Conservation (phyloP, 1,284 basidiomycete species). For the Sanghuangporus sanghuang region DNA sequence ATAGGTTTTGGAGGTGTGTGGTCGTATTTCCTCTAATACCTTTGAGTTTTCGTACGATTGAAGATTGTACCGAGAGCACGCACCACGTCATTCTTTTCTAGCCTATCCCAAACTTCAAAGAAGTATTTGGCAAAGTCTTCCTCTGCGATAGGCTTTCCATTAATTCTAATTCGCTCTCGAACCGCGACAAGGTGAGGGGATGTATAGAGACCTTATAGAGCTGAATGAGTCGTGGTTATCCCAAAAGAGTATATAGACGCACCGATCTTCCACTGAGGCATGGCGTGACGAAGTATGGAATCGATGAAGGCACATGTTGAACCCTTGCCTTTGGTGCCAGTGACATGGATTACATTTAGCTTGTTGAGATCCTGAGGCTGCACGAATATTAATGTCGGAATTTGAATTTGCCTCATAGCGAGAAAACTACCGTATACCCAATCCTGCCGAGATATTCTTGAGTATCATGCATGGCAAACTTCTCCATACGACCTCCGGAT, state of each 20-base stretch:
- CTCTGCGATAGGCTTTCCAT: constrained; percentile 87
- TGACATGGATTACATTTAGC: constrained; percentile 94
- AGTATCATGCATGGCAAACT: constrained; percentile 84
- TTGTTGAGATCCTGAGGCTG: constrained; percentile 81
- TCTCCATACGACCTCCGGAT: constrained; percentile 64
- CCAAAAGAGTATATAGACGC: constrained; percentile 9
- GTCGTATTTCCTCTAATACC: constrained; percentile 44
- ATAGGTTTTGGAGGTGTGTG: constrained; percentile 73
- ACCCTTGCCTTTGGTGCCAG: constrained; percentile 98
- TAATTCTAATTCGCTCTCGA: constrained; percentile 92
- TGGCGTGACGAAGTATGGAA: constrained; percentile 61
- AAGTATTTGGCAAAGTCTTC: constrained; percentile 88
- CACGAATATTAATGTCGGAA: constrained; percentile 11
- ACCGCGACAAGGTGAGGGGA: constrained; percentile 97
- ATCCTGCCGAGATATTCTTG: constrained; percentile 85
- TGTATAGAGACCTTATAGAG: constrained; percentile 77
- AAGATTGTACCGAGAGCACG: constrained; percentile 8
- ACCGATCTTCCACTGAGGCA: constrained; percentile 73
- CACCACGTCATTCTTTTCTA: constrained; percentile 67
- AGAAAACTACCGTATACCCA: constrained; percentile 67
- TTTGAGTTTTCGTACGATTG: constrained; percentile 6
- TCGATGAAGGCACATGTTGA: constrained; percentile 93
- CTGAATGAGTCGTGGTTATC: not conserved
- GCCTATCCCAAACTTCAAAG: constrained; percentile 93
- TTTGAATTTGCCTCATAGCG: not conserved